phyloP scores from a whole-genome alignment of 148 eudicot genomes.

The Gaultheria prostrata region DNA sequence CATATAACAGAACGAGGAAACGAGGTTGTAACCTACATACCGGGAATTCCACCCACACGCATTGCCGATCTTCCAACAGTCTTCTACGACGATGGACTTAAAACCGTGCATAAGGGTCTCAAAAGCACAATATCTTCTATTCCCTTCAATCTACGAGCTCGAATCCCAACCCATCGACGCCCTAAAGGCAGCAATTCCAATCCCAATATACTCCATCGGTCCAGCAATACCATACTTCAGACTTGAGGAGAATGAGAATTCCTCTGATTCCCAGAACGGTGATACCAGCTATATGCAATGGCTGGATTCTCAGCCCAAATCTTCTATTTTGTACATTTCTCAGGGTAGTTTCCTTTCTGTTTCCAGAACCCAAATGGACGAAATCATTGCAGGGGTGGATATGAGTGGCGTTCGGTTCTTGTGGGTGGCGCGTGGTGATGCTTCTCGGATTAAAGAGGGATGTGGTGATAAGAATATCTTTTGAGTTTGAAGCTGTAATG shows the following conservation, averaged over 20 bases:
- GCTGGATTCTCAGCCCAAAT: slow-evolving; percentile 42
- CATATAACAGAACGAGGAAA: slow-evolving; percentile 31
- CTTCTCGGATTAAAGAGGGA: slow-evolving; percentile 21
- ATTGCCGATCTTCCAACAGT: slow-evolving; percentile 44
- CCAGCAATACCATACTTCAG: slow-evolving; percentile 46
- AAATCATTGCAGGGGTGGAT: slow-evolving; percentile 44
- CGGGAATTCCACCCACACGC: slow-evolving; percentile 52
- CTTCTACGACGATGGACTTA: slow-evolving; percentile 31
- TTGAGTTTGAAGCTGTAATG: not conserved
- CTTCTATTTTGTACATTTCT: slow-evolving; percentile 57
- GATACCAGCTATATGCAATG: slow-evolving; percentile 37
- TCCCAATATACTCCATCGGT: slow-evolving; percentile 48
- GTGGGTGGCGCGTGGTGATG: slow-evolving; percentile 54
- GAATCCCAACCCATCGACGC: slow-evolving; percentile 41
- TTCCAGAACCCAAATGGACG: slow-evolving; percentile 54
- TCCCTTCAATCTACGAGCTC: slow-evolving; percentile 46
- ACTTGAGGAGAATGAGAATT: slow-evolving; percentile 1
- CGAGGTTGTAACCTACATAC: slow-evolving; percentile 49
- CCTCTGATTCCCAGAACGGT: not conserved
- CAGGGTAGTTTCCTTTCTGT: slow-evolving; percentile 65
- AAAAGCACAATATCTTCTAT: slow-evolving; percentile 47
- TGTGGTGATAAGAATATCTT: not conserved
- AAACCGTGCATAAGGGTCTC: slow-evolving; percentile 1
- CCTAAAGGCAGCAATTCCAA: slow-evolving; percentile 26
- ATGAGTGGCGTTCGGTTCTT: slow-evolving; percentile 53